Conservation (phyloP, 2,329 filamentous ascomycete genomes). For the Zarea fungicola region DNA sequence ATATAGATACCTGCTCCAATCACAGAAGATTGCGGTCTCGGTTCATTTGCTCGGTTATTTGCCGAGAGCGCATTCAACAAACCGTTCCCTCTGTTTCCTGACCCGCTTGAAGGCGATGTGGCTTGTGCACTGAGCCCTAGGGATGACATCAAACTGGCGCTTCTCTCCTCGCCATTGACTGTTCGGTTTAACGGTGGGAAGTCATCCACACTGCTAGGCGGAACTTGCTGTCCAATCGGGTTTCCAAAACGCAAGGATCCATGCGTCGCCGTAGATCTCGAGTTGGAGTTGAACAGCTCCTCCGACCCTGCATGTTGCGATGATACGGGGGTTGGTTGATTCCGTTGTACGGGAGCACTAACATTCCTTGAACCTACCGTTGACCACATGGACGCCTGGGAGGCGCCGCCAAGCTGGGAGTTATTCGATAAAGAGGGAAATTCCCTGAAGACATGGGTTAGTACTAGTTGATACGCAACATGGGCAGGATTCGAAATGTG, state of each 20-base stretch:
- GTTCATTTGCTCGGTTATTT: constrained; percentile 46
- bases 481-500: background rate
- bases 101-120: constrained; percentile 30
- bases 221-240: constrained; percentile 43
- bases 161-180: constrained; percentile 53
- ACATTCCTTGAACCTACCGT: constrained; percentile 44
- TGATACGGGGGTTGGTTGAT: constrained; percentile 44
- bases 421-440: constrained; percentile 62
- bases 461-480: background rate
- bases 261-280: constrained; percentile 33
- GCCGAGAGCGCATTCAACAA: constrained; percentile 60
- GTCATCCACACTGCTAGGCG: constrained; percentile 49
- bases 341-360: constrained; percentile 45
- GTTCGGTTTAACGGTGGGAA: constrained; percentile 58
- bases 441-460: constrained; percentile 42
- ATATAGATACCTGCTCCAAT: constrained; percentile 27
- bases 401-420: constrained; percentile 45
- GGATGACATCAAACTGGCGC: constrained; percentile 46
- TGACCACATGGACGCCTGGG: constrained; percentile 51
- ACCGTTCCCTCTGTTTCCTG: constrained; percentile 51
- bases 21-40: constrained; percentile 41
- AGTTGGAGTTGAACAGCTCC: constrained; percentile 38
- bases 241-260: constrained; percentile 50
- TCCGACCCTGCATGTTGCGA: constrained; percentile 49
- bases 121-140: constrained; percentile 48